A percentile compares a stretch with the other conserved stretches of the same genome.
phyloP scores from a whole-genome alignment of 176 grass and related monocot species.

The Saccharum spontaneum region DNA sequence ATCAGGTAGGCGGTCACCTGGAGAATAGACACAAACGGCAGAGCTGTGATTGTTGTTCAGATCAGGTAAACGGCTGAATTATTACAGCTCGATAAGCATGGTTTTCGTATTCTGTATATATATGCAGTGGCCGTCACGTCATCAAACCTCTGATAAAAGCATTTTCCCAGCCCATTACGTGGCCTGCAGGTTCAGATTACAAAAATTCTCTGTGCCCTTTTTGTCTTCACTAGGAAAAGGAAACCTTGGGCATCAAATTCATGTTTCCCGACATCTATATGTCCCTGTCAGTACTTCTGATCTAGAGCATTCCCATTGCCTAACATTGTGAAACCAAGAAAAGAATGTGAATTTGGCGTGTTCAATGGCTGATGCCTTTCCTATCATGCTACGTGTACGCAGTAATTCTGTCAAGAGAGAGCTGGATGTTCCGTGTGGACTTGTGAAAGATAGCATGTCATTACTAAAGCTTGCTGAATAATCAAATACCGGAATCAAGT shows the following conservation, averaged over 20 bases:
- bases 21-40: neutral
- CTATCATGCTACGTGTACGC: neutral
- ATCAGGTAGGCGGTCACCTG: constrained; percentile 81
- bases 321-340: neutral
- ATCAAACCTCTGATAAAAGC: neutral
- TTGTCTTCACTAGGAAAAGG: neutral
- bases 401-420: neutral
- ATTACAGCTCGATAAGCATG: neutral
- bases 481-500: neutral
- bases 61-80: neutral
- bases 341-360: neutral
- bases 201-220: neutral
- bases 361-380: constrained; percentile 13
- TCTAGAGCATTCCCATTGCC: neutral
- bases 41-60: neutral
- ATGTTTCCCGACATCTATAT: neutral
- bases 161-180: neutral
- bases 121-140: neutral
- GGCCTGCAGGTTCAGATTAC: neutral
- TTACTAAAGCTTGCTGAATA: neutral
- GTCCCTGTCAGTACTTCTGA: neutral
- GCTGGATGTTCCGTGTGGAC: neutral
- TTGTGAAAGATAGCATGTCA: neutral
- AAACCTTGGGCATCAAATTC: neutral
- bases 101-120: neutral